Evolutionary conservation across 2,329 filamentous ascomycete species (phyloP).

Genomic region (Orbilia blumenaviensis): DNA sequence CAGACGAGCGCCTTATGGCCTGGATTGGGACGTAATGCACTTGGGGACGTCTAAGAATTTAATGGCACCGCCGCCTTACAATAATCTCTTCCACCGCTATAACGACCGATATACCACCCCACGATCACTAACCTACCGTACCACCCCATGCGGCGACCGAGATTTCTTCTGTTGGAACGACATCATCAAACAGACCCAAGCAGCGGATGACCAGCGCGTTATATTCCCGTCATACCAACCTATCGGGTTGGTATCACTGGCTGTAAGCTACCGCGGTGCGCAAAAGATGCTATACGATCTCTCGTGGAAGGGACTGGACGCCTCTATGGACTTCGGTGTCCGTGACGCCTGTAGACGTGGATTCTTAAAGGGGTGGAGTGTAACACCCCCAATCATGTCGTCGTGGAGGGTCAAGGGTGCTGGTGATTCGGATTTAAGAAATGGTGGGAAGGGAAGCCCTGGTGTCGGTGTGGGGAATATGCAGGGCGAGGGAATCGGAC

Average conservation of each 20-base stretch:
- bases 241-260: slow-evolving; percentile 45
- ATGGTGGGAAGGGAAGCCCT: slow-evolving; percentile 37
- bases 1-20: slow-evolving; percentile 44
- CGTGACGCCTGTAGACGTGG: slow-evolving; percentile 37
- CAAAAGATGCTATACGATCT: slow-evolving; percentile 51
- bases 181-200: slow-evolving; percentile 41
- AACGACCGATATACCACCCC: slow-evolving; percentile 40
- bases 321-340: slow-evolving; percentile 47
- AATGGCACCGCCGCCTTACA: slow-evolving; percentile 48
- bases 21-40: slow-evolving; percentile 53
- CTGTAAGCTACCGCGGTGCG: slow-evolving; percentile 37
- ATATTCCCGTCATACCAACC: slow-evolving; percentile 45
- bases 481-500: slow-evolving; percentile 40
- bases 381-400: slow-evolving; percentile 48
- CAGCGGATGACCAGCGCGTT: slow-evolving; percentile 33
- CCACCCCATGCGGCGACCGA: slow-evolving; percentile 32
- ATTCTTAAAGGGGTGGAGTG: slow-evolving; percentile 44
- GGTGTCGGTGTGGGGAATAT: slow-evolving; percentile 37
- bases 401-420: slow-evolving; percentile 45
- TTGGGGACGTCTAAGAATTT: slow-evolving; percentile 45
- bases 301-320: slow-evolving; percentile 45
- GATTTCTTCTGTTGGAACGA: slow-evolving; percentile 54
- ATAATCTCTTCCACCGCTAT: slow-evolving; percentile 48
- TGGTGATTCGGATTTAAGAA: slow-evolving; percentile 50
- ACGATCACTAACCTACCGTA: slow-evolving; percentile 13